These are phyloP conservation scores for Euphorbia celastroides DNA, from an alignment of 441 rosid genomes.

Conservation along the genomic window DNA sequence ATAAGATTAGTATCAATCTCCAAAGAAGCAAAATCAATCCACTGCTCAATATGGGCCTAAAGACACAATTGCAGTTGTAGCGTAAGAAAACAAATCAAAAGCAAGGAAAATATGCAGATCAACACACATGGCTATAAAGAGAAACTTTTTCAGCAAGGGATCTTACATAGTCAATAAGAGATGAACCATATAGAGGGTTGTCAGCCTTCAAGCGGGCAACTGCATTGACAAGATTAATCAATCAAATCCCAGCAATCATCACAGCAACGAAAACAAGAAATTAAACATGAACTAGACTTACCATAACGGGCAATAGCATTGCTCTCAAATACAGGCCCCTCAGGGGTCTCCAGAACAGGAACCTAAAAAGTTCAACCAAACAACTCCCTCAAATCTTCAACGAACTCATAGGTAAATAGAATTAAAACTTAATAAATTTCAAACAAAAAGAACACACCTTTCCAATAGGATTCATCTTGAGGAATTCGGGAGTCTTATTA, in stretches of 20 bases:
- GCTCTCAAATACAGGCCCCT: constrained; percentile 84
- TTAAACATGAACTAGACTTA: constrained; percentile 12
- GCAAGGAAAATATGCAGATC: background rate
- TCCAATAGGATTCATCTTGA: constrained; percentile 90
- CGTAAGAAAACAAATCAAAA: background rate
- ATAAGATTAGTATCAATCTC: constrained; percentile 60
- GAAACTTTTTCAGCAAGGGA: background rate
- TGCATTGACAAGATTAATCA: constrained; percentile 19
- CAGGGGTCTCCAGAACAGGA: constrained; percentile 84
- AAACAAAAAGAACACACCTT: constrained; percentile 37
- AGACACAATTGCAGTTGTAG: constrained; percentile 4
- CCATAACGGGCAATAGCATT: constrained; percentile 93
- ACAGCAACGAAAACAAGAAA: background rate
- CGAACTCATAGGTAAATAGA: background rate
- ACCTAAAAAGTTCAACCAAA: constrained; percentile 34
- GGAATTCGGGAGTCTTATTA: constrained; percentile 75
- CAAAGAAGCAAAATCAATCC: constrained; percentile 74
- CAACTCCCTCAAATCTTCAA: background rate
- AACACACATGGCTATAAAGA: background rate
- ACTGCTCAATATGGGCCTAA: constrained; percentile 83
- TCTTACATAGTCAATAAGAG: constrained; percentile 61
- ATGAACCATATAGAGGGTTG: constrained; percentile 56
- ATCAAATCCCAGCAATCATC: background rate
- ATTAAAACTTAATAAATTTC: background rate
- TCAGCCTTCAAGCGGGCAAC: constrained; percentile 54